Percentiles rank a stretch among this genome's conserved stretches.
These are phyloP conservation scores for Pythium phragmiticola DNA, from an alignment of 352 stramenopile genomes.

Conservation along the genomic window DNA sequence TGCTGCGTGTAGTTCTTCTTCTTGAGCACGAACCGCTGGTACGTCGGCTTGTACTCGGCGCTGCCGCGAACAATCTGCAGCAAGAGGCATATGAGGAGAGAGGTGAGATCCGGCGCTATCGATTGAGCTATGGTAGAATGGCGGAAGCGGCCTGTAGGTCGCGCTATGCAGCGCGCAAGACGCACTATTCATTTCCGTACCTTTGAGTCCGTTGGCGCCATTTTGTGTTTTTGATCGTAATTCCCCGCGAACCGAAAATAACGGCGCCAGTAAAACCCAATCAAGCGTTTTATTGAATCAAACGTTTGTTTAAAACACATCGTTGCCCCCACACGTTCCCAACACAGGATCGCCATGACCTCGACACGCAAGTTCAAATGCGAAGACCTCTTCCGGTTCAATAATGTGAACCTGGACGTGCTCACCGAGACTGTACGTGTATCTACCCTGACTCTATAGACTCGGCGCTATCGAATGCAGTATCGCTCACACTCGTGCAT, in stretches of 20 bases:
- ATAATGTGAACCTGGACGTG: constrained; percentile 98
- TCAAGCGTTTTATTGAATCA: constrained; percentile 4
- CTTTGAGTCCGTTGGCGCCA: constrained; percentile 26
- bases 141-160: not conserved
- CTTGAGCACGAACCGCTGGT: constrained; percentile 81
- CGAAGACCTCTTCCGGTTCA: constrained; percentile 98
- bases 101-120: constrained; percentile 22
- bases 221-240: constrained; percentile 8
- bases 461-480: constrained; percentile 7
- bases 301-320: constrained; percentile 1
- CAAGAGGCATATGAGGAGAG: not conserved
- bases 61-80: constrained; percentile 36
- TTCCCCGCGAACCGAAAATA: constrained; percentile 18
- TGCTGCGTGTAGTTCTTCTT: constrained; percentile 86
- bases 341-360: constrained; percentile 74
- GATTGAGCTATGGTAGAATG: not conserved
- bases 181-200: not conserved
- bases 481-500: not conserved
- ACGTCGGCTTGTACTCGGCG: constrained; percentile 50
- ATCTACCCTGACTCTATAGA: not conserved
- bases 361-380: constrained; percentile 95
- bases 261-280: constrained; percentile 12
- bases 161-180: not conserved
- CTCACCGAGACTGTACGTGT: constrained; percentile 90
- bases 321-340: not conserved